phyloP scores from a whole-genome alignment of 805 yeast species.

The Nakazawaea pomicola region DNA sequence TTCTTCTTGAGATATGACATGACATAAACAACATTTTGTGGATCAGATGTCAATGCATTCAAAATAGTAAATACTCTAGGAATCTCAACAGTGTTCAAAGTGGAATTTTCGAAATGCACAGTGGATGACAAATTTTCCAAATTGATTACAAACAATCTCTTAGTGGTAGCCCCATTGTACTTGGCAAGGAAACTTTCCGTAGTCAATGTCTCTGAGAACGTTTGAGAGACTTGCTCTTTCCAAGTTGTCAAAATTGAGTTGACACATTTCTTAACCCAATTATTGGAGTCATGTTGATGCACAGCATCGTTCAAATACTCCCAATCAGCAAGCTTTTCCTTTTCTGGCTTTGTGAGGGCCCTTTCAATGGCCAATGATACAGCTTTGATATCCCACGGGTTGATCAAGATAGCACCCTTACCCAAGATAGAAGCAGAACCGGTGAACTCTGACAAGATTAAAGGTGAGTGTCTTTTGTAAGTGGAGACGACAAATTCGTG shows the following conservation, averaged over 20 bases:
- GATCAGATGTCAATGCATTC: conserved; percentile 51
- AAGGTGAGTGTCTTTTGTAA: conserved; percentile 65
- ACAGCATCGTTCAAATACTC: conserved; percentile 52
- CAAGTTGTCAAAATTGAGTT: conserved; percentile 46
- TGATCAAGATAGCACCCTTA: conserved; percentile 69
- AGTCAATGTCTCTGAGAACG: conserved; percentile 16
- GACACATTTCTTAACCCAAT: conserved; percentile 66
- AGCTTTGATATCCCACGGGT: conserved; percentile 83
- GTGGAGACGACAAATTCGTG: conserved; percentile 88
- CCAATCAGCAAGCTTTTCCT: conserved; percentile 65
- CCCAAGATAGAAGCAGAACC: conserved; percentile 83
- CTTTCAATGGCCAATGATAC: conserved; percentile 57
- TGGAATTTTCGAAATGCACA: conserved; percentile 26
- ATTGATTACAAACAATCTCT: conserved; percentile 48
- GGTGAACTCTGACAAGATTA: conserved; percentile 86
- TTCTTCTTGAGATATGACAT: conserved; percentile 59
- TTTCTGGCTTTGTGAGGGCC: conserved; percentile 60
- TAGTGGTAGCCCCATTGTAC: conserved; percentile 20
- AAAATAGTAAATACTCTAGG: conserved; percentile 54
- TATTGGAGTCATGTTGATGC: conserved; percentile 59
- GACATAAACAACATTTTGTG: conserved; percentile 64
- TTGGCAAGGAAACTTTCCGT: conserved; percentile 31
- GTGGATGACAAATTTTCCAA: conserved; percentile 39
- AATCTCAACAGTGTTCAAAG: conserved; percentile 51
- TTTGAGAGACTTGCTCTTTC: conserved; percentile 34